Conservation (phyloP, 1,139 yeast species). For the Saccharomycopsis phalli region DNA sequence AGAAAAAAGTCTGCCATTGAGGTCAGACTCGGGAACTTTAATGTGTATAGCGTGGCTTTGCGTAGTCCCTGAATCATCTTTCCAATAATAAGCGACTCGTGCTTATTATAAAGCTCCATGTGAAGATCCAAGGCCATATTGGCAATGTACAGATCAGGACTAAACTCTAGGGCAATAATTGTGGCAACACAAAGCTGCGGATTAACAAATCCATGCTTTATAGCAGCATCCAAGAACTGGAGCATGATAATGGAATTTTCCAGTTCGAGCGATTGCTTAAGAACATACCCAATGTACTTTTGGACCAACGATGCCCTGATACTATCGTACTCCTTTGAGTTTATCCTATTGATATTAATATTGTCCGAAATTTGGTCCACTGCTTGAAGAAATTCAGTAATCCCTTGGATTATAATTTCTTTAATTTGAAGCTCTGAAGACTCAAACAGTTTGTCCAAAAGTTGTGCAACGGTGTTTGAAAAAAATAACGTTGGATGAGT, state of each 20-base stretch:
- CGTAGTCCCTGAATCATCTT: slow-evolving; percentile 59
- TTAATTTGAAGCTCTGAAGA: slow-evolving; percentile 36
- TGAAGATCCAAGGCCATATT: slow-evolving; percentile 46
- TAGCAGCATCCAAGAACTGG: slow-evolving; percentile 44
- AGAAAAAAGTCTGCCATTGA: slow-evolving; percentile 31
- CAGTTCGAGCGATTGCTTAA: neutral
- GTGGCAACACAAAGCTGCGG: slow-evolving; percentile 65
- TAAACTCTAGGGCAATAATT: slow-evolving; percentile 59
- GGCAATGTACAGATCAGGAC: slow-evolving; percentile 37
- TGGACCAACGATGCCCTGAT: slow-evolving; percentile 67
- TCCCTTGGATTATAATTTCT: slow-evolving; percentile 43
- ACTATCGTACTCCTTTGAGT: slow-evolving; percentile 48
- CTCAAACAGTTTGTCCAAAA: slow-evolving; percentile 35
- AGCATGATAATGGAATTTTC: slow-evolving; percentile 42
- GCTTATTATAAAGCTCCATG: slow-evolving; percentile 46
- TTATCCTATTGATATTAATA: slow-evolving; percentile 35
- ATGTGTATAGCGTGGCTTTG: slow-evolving; percentile 37
- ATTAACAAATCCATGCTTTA: slow-evolving; percentile 61
- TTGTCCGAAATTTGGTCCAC: slow-evolving; percentile 40
- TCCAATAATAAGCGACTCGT: slow-evolving; percentile 62
- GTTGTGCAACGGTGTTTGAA: slow-evolving; percentile 40
- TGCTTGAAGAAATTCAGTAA: slow-evolving; percentile 44
- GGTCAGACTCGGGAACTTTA: slow-evolving; percentile 21
- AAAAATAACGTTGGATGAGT: slow-evolving; percentile 56
- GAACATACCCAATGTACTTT: slow-evolving; percentile 36